These are phyloP conservation scores for Trifolium fragiferum DNA, from an alignment of 306 rosid genomes.

Conservation along the genomic window DNA sequence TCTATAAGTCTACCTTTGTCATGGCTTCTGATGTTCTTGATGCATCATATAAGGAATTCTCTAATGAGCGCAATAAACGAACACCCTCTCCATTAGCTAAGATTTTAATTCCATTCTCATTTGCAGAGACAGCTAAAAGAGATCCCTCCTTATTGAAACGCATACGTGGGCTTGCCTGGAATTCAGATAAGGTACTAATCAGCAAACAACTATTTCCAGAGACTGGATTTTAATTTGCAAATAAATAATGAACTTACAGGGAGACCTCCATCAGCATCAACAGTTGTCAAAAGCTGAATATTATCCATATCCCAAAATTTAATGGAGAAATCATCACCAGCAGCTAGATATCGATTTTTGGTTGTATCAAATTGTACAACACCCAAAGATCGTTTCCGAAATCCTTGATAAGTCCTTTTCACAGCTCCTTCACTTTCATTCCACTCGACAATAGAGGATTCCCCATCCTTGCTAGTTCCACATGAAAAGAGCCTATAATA, in stretches of 20 bases:
- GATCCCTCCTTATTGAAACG: constrained; percentile 96
- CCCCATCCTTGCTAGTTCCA: constrained; percentile 94
- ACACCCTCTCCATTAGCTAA: constrained; percentile 83
- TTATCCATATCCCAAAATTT: constrained; percentile 99
- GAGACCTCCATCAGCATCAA: constrained; percentile 97
- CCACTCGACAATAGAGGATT: constrained; percentile 95
- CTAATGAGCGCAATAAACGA: constrained; percentile 62
- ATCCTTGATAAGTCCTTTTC: constrained; percentile 61
- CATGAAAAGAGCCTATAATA: constrained; percentile 86
- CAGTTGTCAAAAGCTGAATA: constrained; percentile 79
- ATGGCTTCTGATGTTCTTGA: constrained; percentile 81
- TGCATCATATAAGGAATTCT: constrained; percentile 74
- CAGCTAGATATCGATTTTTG: constrained; percentile 87
- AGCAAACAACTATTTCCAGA: constrained; percentile 34
- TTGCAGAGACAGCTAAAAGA: constrained; percentile 93
- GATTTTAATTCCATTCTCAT: constrained; percentile 88
- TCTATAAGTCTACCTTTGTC: constrained; percentile 67
- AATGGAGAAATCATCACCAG: constrained; percentile 95
- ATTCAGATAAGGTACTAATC: constrained; percentile 44
- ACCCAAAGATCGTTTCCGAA: constrained; percentile 28
- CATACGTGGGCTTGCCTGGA: constrained; percentile 91
- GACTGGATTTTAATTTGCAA: constrained; percentile 26
- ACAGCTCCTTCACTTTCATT: constrained; percentile 99
- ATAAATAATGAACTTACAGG: constrained; percentile 65
- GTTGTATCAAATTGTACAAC: constrained; percentile 31